A percentile compares a stretch with the other conserved stretches of the same genome.
Evolutionary conservation across 2,329 filamentous ascomycete species (phyloP).

Genomic region (Penicillium sp.): DNA sequence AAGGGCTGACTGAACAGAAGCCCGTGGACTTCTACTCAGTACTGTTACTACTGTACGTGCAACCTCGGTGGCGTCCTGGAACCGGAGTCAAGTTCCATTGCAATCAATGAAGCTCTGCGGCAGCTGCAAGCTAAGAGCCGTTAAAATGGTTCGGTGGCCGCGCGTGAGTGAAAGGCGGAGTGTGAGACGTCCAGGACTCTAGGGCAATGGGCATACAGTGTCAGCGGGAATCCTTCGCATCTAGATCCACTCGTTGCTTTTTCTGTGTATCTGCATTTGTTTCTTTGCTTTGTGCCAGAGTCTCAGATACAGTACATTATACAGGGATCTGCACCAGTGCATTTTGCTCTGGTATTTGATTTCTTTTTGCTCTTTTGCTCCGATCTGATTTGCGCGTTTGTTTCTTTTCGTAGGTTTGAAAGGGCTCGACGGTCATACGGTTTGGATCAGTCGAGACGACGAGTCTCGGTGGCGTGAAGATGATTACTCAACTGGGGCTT

Average conservation of each 20-base stretch:
- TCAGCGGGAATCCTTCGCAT: not conserved
- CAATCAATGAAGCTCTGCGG: not conserved
- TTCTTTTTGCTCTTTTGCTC: not conserved
- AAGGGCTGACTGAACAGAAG: not conserved
- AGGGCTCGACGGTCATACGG: conserved; percentile 4
- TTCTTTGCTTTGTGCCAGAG: not conserved
- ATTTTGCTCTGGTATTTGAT: not conserved
- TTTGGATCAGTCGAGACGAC: conserved; percentile 19
- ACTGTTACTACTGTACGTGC: conserved; percentile 8
- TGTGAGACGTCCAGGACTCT: not conserved
- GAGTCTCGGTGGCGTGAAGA: conserved; percentile 13
- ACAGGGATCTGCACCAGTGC: not conserved
- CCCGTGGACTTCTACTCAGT: not conserved
- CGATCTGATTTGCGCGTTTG: not conserved
- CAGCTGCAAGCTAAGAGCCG: not conserved
- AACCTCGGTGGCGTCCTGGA: conserved; percentile 14
- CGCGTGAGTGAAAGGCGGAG: not conserved
- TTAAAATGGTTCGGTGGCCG: not conserved
- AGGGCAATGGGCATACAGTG: not conserved
- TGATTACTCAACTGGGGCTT: too few relatives aligned
- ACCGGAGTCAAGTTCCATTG: conserved; percentile 4
- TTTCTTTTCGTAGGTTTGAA: not conserved
- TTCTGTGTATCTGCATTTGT: not conserved
- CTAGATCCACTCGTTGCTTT: not conserved
- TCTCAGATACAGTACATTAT: too few relatives aligned